Base-by-base conservation (phyloP, 139 green algal species). In the Ulvella scutata region DNA sequence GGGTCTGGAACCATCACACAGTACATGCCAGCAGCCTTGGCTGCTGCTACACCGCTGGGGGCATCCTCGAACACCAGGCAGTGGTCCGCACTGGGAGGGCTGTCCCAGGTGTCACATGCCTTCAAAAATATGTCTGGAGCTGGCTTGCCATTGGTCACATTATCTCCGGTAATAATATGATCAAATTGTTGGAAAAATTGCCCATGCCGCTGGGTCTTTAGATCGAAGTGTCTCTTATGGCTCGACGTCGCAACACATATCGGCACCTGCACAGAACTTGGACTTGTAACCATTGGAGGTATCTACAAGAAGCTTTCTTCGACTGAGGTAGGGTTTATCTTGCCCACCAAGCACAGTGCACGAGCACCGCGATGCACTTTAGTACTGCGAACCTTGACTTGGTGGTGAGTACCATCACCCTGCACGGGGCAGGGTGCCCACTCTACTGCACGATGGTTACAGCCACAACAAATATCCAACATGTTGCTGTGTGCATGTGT, bases 41-140 rank as follows among this genome's bases (percentile, higher is more conserved):
- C 89, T 29, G 89, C 89, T 21, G 80, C 78, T 1, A 94, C 83
- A 1, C 89, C 89, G 6, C 75, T 81, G 26, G 88, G 87, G 3
- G 91, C 91, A 62, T 96, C 91, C 62, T 95, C 89, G 76, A 95
- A 94, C 2, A 95, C 89, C 3, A 95, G 77, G 43, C 80, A 82
- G 4, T 17, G 20, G 9, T 43, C 23, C 0, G 75, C 29, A 35
- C 36, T 20, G 0, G 73, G 28, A 0, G 36, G 13, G 34, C 39
- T 60, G n/a, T 73, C 26, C 33, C 90, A 92, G 4, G 33, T 33
- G 9, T 31, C 31, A 13, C 81, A 79, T 10, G 89, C 91, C 21
- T 60, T 34, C 36, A 87, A 73, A 77, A 97, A 96, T 43, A 96
- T 96, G 43, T 93, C 90, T 0, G 91, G 91, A 0, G 86, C 82